These are phyloP conservation scores for Aspergillus floridensis DNA, from an alignment of 2,329 filamentous ascomycete genomes.

Conservation along the genomic window DNA sequence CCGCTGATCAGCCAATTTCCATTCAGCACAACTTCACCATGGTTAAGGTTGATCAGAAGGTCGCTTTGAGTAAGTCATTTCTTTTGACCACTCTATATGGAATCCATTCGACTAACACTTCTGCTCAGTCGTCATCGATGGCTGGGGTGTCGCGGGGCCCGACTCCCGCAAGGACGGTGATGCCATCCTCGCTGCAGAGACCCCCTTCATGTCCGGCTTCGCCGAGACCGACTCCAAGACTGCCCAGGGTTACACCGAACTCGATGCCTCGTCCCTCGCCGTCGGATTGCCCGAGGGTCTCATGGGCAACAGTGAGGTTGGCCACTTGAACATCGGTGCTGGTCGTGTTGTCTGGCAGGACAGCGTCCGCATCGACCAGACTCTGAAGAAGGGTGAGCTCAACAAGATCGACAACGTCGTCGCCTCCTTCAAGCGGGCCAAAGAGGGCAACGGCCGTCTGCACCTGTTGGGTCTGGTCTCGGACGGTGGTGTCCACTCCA, in stretches of 20 bases:
- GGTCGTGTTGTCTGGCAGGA: constrained; percentile 98
- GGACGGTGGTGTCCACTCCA: constrained; percentile 93
- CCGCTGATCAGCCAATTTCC: constrained; percentile 11
- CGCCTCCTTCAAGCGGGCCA: constrained; percentile 73
- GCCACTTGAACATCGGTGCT: constrained; percentile 96
- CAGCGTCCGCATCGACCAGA: constrained; percentile 92
- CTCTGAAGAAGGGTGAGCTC: constrained; percentile 81
- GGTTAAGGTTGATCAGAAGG: constrained; percentile 67
- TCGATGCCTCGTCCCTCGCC: constrained; percentile 93
- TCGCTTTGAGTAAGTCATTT: constrained; percentile 59
- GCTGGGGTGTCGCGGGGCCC: constrained; percentile 86
- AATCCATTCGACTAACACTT: constrained; percentile 15
- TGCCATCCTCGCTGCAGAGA: constrained; percentile 90
- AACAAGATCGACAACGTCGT: constrained; percentile 74
- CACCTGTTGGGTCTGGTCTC: constrained; percentile 91
- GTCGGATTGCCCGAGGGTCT: constrained; percentile 94
- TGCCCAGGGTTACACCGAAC: constrained; percentile 80
- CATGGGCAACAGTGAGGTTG: constrained; percentile 99
- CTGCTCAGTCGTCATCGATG: constrained; percentile 89
- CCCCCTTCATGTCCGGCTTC: constrained; percentile 92
- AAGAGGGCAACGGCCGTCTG: constrained; percentile 84
- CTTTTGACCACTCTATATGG: neutral
- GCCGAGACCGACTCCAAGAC: constrained; percentile 64
- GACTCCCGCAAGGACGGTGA: constrained; percentile 84
- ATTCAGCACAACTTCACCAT: constrained; percentile 45